Evolutionary conservation across 306 rosid species (phyloP).

Genomic region (Ormosia semicastrata): DNA sequence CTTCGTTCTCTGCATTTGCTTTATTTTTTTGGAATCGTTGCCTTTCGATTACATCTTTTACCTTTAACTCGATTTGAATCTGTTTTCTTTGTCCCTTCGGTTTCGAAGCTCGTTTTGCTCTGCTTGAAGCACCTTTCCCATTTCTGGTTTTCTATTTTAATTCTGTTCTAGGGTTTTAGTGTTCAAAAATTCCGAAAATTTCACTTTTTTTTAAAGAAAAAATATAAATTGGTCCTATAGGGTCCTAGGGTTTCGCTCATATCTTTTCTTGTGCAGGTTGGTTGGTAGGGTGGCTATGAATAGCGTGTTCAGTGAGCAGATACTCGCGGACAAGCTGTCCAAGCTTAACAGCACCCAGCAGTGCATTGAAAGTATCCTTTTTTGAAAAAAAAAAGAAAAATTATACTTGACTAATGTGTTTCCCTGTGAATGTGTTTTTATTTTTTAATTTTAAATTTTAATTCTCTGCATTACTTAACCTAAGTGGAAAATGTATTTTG

Average conservation of each 20-base stretch:
- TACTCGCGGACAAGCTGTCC: slow-evolving; percentile 88
- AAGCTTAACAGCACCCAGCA: slow-evolving; percentile 88
- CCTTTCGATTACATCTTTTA: background rate
- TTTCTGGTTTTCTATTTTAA: background rate
- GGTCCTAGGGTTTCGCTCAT: slow-evolving; percentile 35
- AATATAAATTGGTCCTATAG: background rate
- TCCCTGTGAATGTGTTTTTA: background rate
- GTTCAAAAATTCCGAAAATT: background rate
- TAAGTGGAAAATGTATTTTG: background rate
- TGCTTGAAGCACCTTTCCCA: background rate
- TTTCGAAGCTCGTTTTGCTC: background rate
- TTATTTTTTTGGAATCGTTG: background rate
- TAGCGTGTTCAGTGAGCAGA: slow-evolving; percentile 83
- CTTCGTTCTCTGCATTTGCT: slow-evolving; percentile 26
- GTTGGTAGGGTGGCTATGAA: slow-evolving; percentile 50
- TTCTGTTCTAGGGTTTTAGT: slow-evolving; percentile 28
- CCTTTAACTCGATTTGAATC: background rate
- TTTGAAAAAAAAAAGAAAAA: background rate
- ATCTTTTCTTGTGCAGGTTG: slow-evolving; percentile 4
- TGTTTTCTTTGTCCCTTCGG: background rate
- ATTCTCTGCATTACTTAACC: background rate
- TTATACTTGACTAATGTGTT: background rate
- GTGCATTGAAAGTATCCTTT: slow-evolving; percentile 86
- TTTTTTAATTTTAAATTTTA: too few relatives aligned
- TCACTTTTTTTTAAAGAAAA: background rate